Evolutionary conservation across 2,329 filamentous ascomycete genomes (phyloP), one percentile per base, ranked within the genome.

Genomic region (Exophiala spinifera): DNA sequence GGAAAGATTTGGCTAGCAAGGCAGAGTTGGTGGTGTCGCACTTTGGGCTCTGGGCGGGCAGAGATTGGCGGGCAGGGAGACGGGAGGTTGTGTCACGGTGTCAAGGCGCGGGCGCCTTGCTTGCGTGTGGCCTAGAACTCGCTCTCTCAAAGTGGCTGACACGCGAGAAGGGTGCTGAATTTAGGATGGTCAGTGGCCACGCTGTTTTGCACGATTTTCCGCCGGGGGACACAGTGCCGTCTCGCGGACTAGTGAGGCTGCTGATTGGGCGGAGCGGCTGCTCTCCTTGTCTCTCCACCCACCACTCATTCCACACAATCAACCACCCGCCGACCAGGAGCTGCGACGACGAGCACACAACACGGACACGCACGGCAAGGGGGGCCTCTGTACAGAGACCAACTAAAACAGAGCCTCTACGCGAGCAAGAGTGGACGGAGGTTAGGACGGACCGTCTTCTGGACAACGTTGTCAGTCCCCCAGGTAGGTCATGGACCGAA

Each of bases 181-280:
- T 39, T n/a, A 19, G 17, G 14, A 19, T 39, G 36, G 36, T 15
- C 14, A 39, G 14, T 39, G 36, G 36, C 11, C 17, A 5, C 4
- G 36, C n/a, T 39, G 36, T 15, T 44, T 25, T 21, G 6, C 21
- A 44, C 23, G 42, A 44, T 25, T 44, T 44, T 44, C 42, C 42
- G 42, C 42, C 40, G 20, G 42, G 10, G 42, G 36, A 39, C 14
- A 2, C 15, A 39, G 17, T 39, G 36, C 17, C 17, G 36, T n/a
- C 11, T 39, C 17, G 28, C 36, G 36, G 36, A 10, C 36, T 39
- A 39, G 36, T 39, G 36, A 39, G 17, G 36, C 36, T 39, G 14
- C 17, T 44, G 19, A 44, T 44, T 44, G 42, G 42, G 42, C 42
- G 42, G 42, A 44, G 42, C 40, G 37, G 37, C 14, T 48, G 31